Conservation (phyloP, 345 rosid genomes). For the Hibiscus tridactylites region DNA sequence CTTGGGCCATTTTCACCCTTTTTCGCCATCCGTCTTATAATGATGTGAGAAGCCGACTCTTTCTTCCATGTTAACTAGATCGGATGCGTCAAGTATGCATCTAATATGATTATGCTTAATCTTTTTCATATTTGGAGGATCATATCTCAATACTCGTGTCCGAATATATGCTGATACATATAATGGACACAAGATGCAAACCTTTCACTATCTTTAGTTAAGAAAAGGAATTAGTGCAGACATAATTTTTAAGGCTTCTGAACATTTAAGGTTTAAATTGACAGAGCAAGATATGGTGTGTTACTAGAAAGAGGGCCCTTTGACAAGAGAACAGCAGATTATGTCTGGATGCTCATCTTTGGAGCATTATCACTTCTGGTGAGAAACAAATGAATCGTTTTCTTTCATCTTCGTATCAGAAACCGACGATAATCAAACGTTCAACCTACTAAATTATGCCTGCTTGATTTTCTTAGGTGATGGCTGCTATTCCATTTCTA, state of each 20-base stretch:
- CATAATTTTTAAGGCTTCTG: not conserved
- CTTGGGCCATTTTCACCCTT: slow-evolving; percentile 45
- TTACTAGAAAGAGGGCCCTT: slow-evolving; percentile 57
- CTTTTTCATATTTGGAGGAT: too few species aligned
- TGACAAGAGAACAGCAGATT: slow-evolving; percentile 63
- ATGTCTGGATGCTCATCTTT: slow-evolving; percentile 58
- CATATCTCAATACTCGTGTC: too few species aligned
- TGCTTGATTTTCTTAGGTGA: slow-evolving; percentile 19
- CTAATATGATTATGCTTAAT: not conserved
- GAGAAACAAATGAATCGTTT: not conserved
- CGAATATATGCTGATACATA: too few species aligned
- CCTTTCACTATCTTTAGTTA: too few species aligned
- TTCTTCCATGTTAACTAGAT: not conserved
- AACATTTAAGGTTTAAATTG: not conserved
- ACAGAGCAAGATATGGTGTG: slow-evolving; percentile 55
- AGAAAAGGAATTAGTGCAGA: not conserved
- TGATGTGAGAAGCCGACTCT: slow-evolving; percentile 31
- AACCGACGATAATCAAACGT: not conserved
- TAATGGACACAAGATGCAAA: not conserved
- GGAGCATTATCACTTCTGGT: slow-evolving; percentile 62
- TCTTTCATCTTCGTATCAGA: not conserved
- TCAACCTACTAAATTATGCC: not conserved
- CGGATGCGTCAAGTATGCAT: not conserved
- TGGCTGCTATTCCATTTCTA: slow-evolving; percentile 35
- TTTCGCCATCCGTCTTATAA: slow-evolving; percentile 46